Evolutionary conservation across 306 rosid species (phyloP), one percentile per base, ranked within the genome.

Genomic region (Styphnolobium japonicum): DNA sequence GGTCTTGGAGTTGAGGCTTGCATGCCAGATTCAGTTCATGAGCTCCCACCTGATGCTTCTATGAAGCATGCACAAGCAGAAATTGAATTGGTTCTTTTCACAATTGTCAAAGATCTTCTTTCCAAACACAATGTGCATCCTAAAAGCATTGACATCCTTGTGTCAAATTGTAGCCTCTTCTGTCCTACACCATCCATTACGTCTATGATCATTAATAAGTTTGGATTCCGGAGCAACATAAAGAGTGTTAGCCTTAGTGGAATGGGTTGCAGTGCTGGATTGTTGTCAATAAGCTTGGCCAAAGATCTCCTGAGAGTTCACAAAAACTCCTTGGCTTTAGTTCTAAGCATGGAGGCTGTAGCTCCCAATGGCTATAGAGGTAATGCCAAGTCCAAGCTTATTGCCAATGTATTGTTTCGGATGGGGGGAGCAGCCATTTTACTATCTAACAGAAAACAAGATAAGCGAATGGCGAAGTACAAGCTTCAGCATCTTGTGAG

Each of bases 191-290:
- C 94, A 7, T 94, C 96, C 58, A 79, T 92, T 43, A 74, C 97
- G 11, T 94, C 94, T 4, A 85, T 76, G 86, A 58, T 90, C 33
- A 84, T 89, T 15, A 89, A 90, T 85, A 86, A 84, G 79, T 94
- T 89, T 61, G 89, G 93, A 52, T 78, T 92, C n/a, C 51, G 93
- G 42, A 92, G 89, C 87, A 87, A 86, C 18, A 48, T 88, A 31
- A 90, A 84, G 85, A 79, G 93, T 78, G 67, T 85, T 45, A 87
- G 77, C 81, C 85, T 90, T 27, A 68, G 91, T 67, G 96, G 96
- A 66, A 94, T 89, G 94, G 97, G 94, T 11, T 92, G 92, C 71
- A 92, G 97, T 65, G 97, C 96, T 15, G 94, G 94, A 46, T 58
- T 90, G 69, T 66, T 87, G 78, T 87, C 97, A 3, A 77, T 90